These are phyloP conservation scores for Xenoacremonium recifei DNA, from an alignment of 2,329 filamentous ascomycete species.

Conservation along the genomic window DNA sequence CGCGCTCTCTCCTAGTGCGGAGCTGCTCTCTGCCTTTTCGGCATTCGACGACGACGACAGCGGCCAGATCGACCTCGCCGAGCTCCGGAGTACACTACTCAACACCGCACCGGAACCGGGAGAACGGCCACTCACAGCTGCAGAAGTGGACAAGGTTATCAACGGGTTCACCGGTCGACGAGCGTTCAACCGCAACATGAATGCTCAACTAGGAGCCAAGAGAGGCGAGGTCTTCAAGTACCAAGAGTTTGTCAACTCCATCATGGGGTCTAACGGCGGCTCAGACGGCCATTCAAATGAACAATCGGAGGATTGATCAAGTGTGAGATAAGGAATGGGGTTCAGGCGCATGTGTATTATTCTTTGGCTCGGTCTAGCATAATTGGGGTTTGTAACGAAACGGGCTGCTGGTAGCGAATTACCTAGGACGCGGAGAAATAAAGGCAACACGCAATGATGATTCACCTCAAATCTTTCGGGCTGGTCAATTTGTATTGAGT, in stretches of 20 bases:
- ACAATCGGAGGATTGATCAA: constrained; percentile 19
- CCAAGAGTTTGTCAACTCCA: constrained; percentile 79
- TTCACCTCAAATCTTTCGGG: no score
- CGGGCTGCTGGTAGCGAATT: constrained; percentile 3
- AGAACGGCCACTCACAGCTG: constrained; percentile 60
- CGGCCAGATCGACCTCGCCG: constrained; percentile 81
- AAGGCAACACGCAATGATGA: no score
- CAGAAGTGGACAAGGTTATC: constrained; percentile 84
- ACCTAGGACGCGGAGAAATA: no score
- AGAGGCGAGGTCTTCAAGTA: constrained; percentile 91
- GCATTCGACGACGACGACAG: constrained; percentile 96
- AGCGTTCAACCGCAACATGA: constrained; percentile 70
- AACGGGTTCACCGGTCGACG: constrained; percentile 80
- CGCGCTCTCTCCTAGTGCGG: constrained; percentile 71
- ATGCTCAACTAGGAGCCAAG: constrained; percentile 52
- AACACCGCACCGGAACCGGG: constrained; percentile 78
- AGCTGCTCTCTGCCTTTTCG: constrained; percentile 85
- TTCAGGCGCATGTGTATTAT: constrained; percentile 5
- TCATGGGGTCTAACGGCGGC: constrained; percentile 53
- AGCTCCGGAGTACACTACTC: constrained; percentile 79
- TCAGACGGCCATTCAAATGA: constrained; percentile 33
- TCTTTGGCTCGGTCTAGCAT: constrained; percentile 1
- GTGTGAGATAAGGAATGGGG: neutral
- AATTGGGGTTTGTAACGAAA: constrained; percentile 4
- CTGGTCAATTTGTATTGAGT: no score